phyloP scores from a whole-genome alignment of 768 basidiomycete genomes.

The Trametes maxima region DNA sequence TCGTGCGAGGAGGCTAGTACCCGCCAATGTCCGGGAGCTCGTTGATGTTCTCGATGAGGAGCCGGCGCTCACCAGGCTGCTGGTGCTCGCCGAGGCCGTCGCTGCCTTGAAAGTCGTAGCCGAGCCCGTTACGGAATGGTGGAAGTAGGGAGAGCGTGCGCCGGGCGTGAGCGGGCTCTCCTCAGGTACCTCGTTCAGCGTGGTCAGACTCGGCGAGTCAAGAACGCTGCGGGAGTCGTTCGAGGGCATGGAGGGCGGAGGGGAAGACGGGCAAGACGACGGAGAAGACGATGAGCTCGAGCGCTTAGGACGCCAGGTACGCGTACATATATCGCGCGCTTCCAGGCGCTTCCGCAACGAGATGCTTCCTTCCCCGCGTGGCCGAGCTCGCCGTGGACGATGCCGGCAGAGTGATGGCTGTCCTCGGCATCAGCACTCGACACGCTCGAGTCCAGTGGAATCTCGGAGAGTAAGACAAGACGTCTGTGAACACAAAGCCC shows the following conservation, averaged over 20 bases:
- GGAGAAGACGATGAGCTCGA: conserved; percentile 13
- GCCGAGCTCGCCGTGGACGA: conserved; percentile 6
- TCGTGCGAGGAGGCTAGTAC: conserved; percentile 21
- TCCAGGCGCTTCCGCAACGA: neutral
- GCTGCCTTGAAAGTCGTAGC: conserved; percentile 41
- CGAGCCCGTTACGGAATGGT: conserved; percentile 38
- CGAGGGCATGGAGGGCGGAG: conserved; percentile 12
- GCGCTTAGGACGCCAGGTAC: conserved; percentile 4
- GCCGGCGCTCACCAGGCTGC: conserved; percentile 33
- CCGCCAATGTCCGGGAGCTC: conserved; percentile 24
- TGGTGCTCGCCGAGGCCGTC: conserved; percentile 29
- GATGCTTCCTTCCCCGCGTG: conserved; percentile 1
- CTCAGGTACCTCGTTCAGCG: conserved; percentile 38
- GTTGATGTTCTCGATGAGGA: conserved; percentile 30
- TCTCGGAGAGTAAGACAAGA: no score
- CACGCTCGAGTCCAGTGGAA: no score
- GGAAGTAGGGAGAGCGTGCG: conserved; percentile 42
- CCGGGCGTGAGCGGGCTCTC: conserved; percentile 28
- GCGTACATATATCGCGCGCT: conserved; percentile 8
- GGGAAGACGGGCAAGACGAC: neutral
- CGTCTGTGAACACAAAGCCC: no score
- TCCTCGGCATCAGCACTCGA: neutral
- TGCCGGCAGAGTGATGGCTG: conserved; percentile 6
- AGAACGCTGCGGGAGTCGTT: conserved; percentile 10
- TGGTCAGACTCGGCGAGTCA: conserved; percentile 28